A percentile compares a stretch with the other conserved stretches of the same genome.
phyloP scores from a whole-genome alignment of 495 filamentous ascomycete genomes.

The Elaphomyces granulatus region DNA sequence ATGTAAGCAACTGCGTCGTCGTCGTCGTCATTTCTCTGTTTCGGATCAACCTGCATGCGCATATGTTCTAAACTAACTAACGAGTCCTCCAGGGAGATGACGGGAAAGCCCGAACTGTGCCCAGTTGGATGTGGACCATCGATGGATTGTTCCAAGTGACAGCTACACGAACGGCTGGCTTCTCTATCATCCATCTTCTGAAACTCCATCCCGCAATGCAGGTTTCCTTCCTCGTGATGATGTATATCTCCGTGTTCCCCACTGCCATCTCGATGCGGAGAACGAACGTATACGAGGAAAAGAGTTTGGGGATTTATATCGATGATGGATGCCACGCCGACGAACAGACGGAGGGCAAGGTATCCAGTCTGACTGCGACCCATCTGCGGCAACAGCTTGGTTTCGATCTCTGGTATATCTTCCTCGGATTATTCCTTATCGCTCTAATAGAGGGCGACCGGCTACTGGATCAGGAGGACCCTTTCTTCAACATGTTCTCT shows the following conservation, averaged over 20 bases:
- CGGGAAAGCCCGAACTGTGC: not conserved
- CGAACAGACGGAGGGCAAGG: conserved; percentile 21
- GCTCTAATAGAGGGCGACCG: conserved; percentile 36
- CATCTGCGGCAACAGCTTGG: conserved; percentile 47
- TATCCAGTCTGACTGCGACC: conserved; percentile 32
- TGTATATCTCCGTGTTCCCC: conserved; percentile 64
- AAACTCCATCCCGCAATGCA: conserved; percentile 46
- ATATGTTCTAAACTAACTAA: not conserved
- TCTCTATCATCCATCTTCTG: conserved; percentile 40
- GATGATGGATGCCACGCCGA: conserved; percentile 24
- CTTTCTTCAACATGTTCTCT: conserved; percentile 43
- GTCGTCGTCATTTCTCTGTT: conserved; percentile 16
- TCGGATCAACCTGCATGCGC: conserved; percentile 8
- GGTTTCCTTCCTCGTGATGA: conserved; percentile 48
- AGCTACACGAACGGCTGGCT: conserved; percentile 45
- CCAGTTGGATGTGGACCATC: conserved; percentile 23
- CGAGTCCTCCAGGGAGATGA: not conserved
- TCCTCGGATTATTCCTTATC: conserved; percentile 47
- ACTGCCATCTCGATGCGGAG: conserved; percentile 59
- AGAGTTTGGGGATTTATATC: conserved; percentile 51
- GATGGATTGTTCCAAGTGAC: conserved; percentile 46
- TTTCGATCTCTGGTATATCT: conserved; percentile 54
- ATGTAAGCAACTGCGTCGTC: conserved; percentile 22
- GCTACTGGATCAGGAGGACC: conserved; percentile 33
- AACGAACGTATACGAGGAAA: conserved; percentile 54